Base-by-base conservation (phyloP, 495 filamentous ascomycete species). In the Entonaema liquescens region DNA sequence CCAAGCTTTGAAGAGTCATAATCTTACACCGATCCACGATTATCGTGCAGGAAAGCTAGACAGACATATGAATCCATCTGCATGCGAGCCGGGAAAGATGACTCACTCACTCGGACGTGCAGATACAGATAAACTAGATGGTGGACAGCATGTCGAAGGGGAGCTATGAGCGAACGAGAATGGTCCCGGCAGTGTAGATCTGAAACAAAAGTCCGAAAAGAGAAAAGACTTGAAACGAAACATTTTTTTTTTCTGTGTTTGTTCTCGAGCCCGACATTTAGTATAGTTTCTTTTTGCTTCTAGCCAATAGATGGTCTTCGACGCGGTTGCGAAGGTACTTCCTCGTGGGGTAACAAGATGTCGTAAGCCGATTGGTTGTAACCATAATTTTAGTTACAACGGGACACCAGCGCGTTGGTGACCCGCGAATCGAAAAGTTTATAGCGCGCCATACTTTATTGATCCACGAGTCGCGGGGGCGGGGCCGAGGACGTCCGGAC, bases 171-270 rank as follows among this genome's bases (percentile, higher is more conserved):
- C 69, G 64, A 72, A 72, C 64, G 64, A 72, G 69, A 72, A 55
- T 11, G 19, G 55, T 12, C 59, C 70, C 65, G 42, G 53, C 35
- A 36, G 61, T 40, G 62, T 49, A 38, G 65, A 73, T 62, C 57
- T 73, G 70, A 73, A 73, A 73, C 70, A 47, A 23, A 58, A 29
- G 19, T 44, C 50, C 29, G 26, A 64, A 65, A 65, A 61, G 60
- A 54, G 64, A 31, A 59, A 50, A 21, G 54, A 58, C 65, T 53
- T 73, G 70, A 72, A 73, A 73, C 70, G 65, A 73, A 73, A 73
- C 70, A 33, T 65, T 54, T 62, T 62, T 28, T 54, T 35, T 25
- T 50, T 50, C 25, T 29, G 9, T 1, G 8, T 64, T 44, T 25
- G 31, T 33, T 61, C 49, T 67, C 31, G 23, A 52, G 54, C 12